Base-by-base conservation (phyloP, 1,284 basidiomycete species). In the Fistulina hepatica region DNA sequence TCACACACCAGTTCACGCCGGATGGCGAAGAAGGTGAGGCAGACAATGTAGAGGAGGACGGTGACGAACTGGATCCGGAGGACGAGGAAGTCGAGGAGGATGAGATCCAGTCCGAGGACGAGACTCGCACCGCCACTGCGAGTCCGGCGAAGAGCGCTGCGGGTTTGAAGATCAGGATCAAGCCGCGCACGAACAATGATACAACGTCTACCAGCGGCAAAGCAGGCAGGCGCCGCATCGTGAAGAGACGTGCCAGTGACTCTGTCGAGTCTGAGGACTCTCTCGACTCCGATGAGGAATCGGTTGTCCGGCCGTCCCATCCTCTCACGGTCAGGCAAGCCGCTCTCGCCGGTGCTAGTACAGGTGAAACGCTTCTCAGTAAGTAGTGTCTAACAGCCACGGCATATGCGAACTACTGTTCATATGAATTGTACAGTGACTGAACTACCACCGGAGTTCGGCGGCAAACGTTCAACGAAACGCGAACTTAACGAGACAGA, bases 231-330 rank as follows among this genome's bases (percentile, higher is more conserved):
- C 6, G 12, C 13, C 10, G 22, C 21, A 33, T 5, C 33, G 15
- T n/a, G 9, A 15, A 8, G 4, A 4, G 5, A 6, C 5, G n/a
- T 4, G 19, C 13, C 40, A 37, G 40, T n/a, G 41, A 38, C 20
- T 41, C 43, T 10, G 21, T 45, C 12, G 44, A 45, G 30, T 45
- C 44, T 10, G 44, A 45, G 22, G 44, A 45, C 27, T 30, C 27
- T 17, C 43, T 41, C 1, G 44, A 43, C 13, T 42, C 41, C 20
- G 41, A 38, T 4, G 28, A 35, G 5, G 36, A 37, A 6, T 2
- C 27, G 8, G 34, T 34, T n/a, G 28, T 16, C 5, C n/a, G 36
- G 10, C 34, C 8, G 4, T 38, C 41, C 9, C 40, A 42, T n/a
- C n/a, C n/a, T n/a, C 21, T 45, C 15, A 45, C 44, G 2, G 41